A percentile compares a stretch with the other conserved stretches of the same genome.
Conservation (phyloP, 768 basidiomycete species). For the Lentinula edodes region DNA sequence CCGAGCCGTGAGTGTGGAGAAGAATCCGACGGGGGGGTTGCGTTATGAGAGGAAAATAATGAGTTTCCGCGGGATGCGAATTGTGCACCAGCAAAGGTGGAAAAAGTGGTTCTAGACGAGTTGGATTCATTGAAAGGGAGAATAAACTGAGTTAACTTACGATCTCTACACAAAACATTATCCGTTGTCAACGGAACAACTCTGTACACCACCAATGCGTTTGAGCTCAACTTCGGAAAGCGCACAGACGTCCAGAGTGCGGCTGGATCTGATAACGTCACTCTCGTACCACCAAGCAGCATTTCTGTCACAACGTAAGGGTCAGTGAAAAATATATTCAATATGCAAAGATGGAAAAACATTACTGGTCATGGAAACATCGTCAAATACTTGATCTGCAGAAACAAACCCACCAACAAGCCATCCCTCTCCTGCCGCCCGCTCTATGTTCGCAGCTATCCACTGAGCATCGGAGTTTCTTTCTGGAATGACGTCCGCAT, state of each 20-base stretch:
- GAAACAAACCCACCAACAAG: slow-evolving; percentile 49
- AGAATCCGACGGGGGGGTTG: slow-evolving; percentile 32
- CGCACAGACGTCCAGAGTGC: slow-evolving; percentile 31
- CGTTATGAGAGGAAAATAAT: slow-evolving; percentile 54
- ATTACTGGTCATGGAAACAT: slow-evolving; percentile 42
- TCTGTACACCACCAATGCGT: slow-evolving; percentile 62
- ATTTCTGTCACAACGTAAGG: slow-evolving; percentile 9
- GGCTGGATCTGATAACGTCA: slow-evolving; percentile 10
- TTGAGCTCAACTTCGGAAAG: slow-evolving; percentile 53
- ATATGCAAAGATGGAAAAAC: slow-evolving; percentile 2
- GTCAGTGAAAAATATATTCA: neutral
- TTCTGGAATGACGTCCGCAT: slow-evolving; percentile 33
- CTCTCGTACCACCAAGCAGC: slow-evolving; percentile 1
- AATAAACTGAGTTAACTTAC: neutral
- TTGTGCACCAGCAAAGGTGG: slow-evolving; percentile 64
- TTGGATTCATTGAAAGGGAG: neutral
- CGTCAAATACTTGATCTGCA: slow-evolving; percentile 22
- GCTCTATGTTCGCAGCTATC: slow-evolving; percentile 50
- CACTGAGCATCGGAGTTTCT: slow-evolving; percentile 21
- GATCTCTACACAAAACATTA: neutral
- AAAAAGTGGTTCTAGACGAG: slow-evolving; percentile 42
- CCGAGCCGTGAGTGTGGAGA: slow-evolving; percentile 66
- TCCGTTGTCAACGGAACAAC: slow-evolving; percentile 17
- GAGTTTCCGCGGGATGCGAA: slow-evolving; percentile 55
- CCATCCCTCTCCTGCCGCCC: slow-evolving; percentile 54